phyloP scores from a whole-genome alignment of 129 eudicot species.

The Flaveria brownii region DNA sequence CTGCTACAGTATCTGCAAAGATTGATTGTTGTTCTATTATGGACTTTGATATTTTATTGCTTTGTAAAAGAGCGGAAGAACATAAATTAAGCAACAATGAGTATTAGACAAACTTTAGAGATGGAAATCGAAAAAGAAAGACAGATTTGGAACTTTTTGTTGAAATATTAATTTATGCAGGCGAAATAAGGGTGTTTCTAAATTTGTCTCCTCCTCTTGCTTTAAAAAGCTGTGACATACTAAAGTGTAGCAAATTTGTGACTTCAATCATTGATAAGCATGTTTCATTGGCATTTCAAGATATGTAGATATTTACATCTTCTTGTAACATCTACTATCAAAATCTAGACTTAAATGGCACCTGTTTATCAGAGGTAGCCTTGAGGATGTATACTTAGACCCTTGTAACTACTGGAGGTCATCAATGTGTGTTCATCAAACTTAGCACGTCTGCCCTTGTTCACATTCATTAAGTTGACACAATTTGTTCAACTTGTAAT shows the following conservation, averaged over 20 bases:
- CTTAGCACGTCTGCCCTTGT: background rate
- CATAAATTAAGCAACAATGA: too few relatives aligned
- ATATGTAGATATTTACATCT: constrained; percentile 1
- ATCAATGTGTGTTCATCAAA: background rate
- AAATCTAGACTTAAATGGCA: background rate
- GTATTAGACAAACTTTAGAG: too few relatives aligned
- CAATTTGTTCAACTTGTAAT: background rate
- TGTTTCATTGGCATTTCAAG: constrained; percentile 1
- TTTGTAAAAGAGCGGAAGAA: too few relatives aligned
- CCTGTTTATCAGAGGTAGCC: constrained; percentile 1
- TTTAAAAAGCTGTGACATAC: background rate
- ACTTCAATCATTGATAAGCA: constrained; percentile 4
- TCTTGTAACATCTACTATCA: background rate
- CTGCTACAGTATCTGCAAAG: too few relatives aligned
- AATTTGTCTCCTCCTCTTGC: background rate
- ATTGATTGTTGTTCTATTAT: too few relatives aligned
- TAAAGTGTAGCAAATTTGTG: background rate
- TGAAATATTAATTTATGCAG: too few relatives aligned
- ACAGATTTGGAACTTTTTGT: too few relatives aligned
- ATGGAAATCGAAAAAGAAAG: too few relatives aligned
- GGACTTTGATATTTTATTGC: too few relatives aligned
- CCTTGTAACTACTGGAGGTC: background rate
- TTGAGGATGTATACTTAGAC: constrained; percentile 3
- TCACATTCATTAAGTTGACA: background rate
- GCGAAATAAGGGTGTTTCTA: too few relatives aligned